Conservation (phyloP, 352 stramenopile species). For the Phytophthora europaea region DNA sequence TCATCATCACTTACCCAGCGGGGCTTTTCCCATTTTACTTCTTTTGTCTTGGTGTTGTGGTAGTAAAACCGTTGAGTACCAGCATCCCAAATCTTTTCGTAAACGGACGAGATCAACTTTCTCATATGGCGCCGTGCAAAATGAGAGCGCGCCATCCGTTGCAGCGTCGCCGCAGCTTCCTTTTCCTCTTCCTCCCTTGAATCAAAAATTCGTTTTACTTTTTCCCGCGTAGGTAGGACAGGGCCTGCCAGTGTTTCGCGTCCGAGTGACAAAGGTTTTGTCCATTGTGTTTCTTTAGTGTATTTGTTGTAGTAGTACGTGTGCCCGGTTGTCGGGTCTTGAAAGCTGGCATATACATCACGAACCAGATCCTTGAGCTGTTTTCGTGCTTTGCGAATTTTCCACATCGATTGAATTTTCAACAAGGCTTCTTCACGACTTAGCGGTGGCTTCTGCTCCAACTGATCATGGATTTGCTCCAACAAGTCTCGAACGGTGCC, state of each 20-base stretch:
- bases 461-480: constrained; percentile 56
- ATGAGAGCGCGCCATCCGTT: constrained; percentile 69
- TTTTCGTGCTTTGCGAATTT: constrained; percentile 72
- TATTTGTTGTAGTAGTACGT: constrained; percentile 88
- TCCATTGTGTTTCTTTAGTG: constrained; percentile 77
- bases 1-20: constrained; percentile 74
- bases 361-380: constrained; percentile 68
- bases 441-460: constrained; percentile 52
- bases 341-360: constrained; percentile 67
- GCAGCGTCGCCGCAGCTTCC: constrained; percentile 51
- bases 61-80: constrained; percentile 72
- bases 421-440: constrained; percentile 63
- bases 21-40: constrained; percentile 77
- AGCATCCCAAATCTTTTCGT: constrained; percentile 85
- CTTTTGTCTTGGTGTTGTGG: constrained; percentile 77
- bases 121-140: constrained; percentile 61
- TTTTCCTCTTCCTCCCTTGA: constrained; percentile 39
- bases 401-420: constrained; percentile 86
- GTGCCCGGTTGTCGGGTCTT: constrained; percentile 67
- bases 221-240: constrained; percentile 12
- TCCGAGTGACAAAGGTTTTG: constrained; percentile 60
- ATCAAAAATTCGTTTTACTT: constrained; percentile 21
- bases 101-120: constrained; percentile 71
- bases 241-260: constrained; percentile 22
- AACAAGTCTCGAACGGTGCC: constrained; percentile 53